phyloP scores from a whole-genome alignment of 106 monocot species.

The Dendrobium catenatum region DNA sequence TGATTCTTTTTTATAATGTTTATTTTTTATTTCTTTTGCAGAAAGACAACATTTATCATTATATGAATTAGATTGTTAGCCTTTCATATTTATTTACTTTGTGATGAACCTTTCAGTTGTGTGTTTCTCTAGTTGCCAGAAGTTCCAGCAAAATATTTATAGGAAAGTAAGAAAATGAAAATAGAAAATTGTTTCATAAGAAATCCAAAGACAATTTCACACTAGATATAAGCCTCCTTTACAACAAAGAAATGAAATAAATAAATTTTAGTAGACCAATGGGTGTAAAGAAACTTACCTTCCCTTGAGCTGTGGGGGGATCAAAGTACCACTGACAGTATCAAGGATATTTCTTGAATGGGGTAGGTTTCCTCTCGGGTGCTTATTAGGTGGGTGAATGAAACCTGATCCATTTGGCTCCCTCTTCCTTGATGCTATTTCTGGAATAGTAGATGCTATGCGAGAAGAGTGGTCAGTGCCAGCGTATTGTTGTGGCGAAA shows the following conservation, averaged over 20 bases:
- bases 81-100: too few species aligned
- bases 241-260: neutral
- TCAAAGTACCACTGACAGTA: constrained; percentile 17
- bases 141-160: neutral
- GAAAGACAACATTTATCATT: too few species aligned
- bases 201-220: neutral
- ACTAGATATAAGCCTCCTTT: neutral
- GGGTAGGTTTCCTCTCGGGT: constrained; percentile 34
- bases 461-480: constrained; percentile 32
- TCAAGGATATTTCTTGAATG: constrained; percentile 36
- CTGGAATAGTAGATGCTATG: constrained; percentile 28
- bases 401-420: constrained; percentile 49
- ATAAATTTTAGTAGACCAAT: constrained; percentile 5
- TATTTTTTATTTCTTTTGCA: too few species aligned
- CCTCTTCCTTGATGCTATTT: constrained; percentile 56
- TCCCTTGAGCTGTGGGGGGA: constrained; percentile 85
- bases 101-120: neutral
- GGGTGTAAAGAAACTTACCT: constrained; percentile 43
- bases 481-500: constrained; percentile 16
- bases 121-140: neutral
- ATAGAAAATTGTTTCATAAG: neutral
- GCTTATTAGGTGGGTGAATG: constrained; percentile 30
- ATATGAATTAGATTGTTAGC: too few species aligned
- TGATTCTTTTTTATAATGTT: too few species aligned
- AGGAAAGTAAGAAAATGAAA: neutral